Conservation (phyloP, 257 asterid species). For the Lycium barbarum region DNA sequence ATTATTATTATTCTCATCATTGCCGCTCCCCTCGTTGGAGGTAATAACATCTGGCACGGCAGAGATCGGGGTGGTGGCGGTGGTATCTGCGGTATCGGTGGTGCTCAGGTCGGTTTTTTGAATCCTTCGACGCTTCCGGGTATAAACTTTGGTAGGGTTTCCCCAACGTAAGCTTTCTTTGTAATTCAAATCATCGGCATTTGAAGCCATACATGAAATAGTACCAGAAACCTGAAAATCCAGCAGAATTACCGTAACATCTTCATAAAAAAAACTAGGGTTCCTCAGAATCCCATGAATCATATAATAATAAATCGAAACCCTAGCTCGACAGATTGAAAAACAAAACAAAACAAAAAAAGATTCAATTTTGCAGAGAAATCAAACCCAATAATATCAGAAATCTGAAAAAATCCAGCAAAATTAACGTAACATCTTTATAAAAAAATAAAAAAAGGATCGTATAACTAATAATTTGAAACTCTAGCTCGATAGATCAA, state of each 20-base stretch:
- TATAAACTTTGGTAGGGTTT: conserved; percentile 53
- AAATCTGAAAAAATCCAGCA: conserved; percentile 24
- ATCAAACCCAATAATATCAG: background rate
- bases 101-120: conserved; percentile 35
- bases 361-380: background rate
- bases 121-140: conserved; percentile 38
- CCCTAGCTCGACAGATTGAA: conserved; percentile 37
- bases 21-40: background rate
- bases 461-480: conserved; percentile 19
- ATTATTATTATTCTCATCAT: background rate
- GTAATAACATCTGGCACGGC: background rate
- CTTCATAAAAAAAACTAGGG: conserved; percentile 48
- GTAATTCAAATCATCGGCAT: conserved; percentile 45
- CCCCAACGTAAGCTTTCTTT: conserved; percentile 48
- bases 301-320: conserved; percentile 22
- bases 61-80: conserved; percentile 31
- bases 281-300: conserved; percentile 49
- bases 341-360: conserved; percentile 21
- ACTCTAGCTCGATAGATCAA: conserved; percentile 38
- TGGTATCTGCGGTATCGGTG: background rate
- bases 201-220: conserved; percentile 64
- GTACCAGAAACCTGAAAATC: conserved; percentile 26
- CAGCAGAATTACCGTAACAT: conserved; percentile 29
- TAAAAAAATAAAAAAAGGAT: conserved; percentile 17
- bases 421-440: conserved; percentile 25